Evolutionary conservation across 345 rosid species (phyloP), one percentile per base, ranked within the genome.

Genomic region (Populus ilicifolia): DNA sequence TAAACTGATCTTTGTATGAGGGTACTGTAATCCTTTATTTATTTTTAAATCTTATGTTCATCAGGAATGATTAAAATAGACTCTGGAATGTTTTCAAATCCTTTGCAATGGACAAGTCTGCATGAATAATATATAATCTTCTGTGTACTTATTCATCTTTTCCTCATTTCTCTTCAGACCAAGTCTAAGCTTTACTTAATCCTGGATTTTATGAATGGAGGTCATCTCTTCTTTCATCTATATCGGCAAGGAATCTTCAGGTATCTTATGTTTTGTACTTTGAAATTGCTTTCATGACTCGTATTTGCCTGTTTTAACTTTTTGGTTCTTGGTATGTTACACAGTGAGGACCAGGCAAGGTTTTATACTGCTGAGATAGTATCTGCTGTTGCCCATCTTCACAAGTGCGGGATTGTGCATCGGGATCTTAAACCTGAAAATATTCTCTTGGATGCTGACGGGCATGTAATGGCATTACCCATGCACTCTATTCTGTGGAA

Each of bases 401-500:
- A 91, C 90, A 83, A 83, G 46, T 78, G 82, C 0, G 91, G 93
- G 71, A 87, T 89, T 36, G 91, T 85, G 81, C 95, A 91, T 77
- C 90, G 93, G 43, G 95, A 89, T 86, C 91, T 91, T 74, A 91
- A 91, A 84, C 95, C 91, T 38, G 95, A 91, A 87, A 91, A 91
- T 71, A 87, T 86, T 77, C 91, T 91, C 81, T 82, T 91, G 92
- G 91, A 86, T 63, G 79, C 84, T 35, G 87, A 91, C 69, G 93
- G 96, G 50, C 93, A 89, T 85, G 93, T 91, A 91, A 85, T 72
- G 78, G 52, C 79, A 64, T 10, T 63, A 5, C 67, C 35, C 62
- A 30, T 71, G 7, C 50, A 36, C 38, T 77, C 63, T 23, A 56
- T 79, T 71, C 18, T 68, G 21, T 68, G 71, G 41, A 70, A 38